These are phyloP conservation scores for Viola pubescens DNA, from an alignment of 441 rosid genomes.

Conservation along the genomic window DNA sequence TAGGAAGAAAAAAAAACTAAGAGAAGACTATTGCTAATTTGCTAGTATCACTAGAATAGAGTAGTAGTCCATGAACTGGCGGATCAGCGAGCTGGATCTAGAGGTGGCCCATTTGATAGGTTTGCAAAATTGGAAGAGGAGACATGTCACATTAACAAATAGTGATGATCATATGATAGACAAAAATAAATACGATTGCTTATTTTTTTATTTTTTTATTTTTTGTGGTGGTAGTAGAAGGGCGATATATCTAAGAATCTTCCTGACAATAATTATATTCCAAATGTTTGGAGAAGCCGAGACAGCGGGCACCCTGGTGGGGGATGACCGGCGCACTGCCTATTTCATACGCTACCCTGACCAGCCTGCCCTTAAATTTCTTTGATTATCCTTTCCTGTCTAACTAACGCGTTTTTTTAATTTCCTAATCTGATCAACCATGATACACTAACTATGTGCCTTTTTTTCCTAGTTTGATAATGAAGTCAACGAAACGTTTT, in stretches of 20 bases:
- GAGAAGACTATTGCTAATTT: too few relatives aligned
- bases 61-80: not conserved
- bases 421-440: not conserved
- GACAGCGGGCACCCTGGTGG: slow-evolving; percentile 45
- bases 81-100: slow-evolving; percentile 6
- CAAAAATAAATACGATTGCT: slow-evolving; percentile 5
- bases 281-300: slow-evolving; percentile 39
- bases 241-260: slow-evolving; percentile 36
- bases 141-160: slow-evolving; percentile 3
- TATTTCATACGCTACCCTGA: slow-evolving; percentile 21
- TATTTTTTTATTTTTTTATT: slow-evolving; percentile 7
- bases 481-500: too few relatives aligned
- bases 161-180: slow-evolving; percentile 9
- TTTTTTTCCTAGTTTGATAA: too few relatives aligned
- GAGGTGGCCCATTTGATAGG: slow-evolving; percentile 1
- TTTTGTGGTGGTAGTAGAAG: slow-evolving; percentile 19
- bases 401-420: slow-evolving; percentile 15
- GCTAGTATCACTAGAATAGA: too few relatives aligned
- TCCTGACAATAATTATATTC: slow-evolving; percentile 40
- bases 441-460: too few relatives aligned
- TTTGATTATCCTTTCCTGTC: not conserved
- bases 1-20: too few relatives aligned
- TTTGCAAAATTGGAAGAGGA: not conserved
- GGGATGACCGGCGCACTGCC: slow-evolving; percentile 29
- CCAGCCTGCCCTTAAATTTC: slow-evolving; percentile 4